These are phyloP conservation scores for Colletotrichum agaves DNA, from an alignment of 2,329 filamentous ascomycete species.

Conservation along the genomic window DNA sequence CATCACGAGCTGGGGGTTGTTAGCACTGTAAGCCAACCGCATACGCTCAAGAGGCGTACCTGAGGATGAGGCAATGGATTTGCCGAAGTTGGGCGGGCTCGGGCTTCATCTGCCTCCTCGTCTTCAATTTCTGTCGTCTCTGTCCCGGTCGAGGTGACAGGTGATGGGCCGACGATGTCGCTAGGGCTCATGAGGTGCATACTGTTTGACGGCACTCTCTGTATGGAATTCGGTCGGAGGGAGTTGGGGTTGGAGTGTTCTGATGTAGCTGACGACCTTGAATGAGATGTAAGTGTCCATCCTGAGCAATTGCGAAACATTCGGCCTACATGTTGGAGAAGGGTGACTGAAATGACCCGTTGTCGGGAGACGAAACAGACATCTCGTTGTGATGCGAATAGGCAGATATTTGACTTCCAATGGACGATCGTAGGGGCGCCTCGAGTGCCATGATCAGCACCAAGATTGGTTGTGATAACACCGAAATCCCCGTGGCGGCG, in stretches of 20 bases:
- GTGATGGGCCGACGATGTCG: conserved; percentile 81
- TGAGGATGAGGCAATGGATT: conserved; percentile 51
- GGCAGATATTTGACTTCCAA: conserved; percentile 64
- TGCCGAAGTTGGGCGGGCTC: conserved; percentile 49
- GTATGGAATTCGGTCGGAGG: conserved; percentile 62
- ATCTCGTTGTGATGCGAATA: conserved; percentile 66
- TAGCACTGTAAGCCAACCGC: background rate
- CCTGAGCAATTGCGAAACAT: background rate
- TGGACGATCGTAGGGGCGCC: conserved; percentile 71
- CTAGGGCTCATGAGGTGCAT: conserved; percentile 71
- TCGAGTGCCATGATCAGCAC: conserved; percentile 65
- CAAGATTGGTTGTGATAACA: too few relatives aligned
- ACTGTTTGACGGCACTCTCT: conserved; percentile 59
- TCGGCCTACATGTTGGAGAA: conserved; percentile 63
- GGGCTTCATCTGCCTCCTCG: conserved; percentile 72
- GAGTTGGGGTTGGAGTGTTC: conserved; percentile 52
- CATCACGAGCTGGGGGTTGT: conserved; percentile 56
- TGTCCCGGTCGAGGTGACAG: conserved; percentile 86
- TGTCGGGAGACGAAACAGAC: conserved; percentile 64
- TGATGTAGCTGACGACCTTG: conserved; percentile 57
- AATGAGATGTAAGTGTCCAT: conserved; percentile 41
- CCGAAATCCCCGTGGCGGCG: background rate
- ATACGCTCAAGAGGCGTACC: conserved; percentile 43
- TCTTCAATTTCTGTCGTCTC: conserved; percentile 88
- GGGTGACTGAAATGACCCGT: conserved; percentile 58